Conservation (phyloP, 2,329 filamentous ascomycete species). For the Alternaria sp. region DNA sequence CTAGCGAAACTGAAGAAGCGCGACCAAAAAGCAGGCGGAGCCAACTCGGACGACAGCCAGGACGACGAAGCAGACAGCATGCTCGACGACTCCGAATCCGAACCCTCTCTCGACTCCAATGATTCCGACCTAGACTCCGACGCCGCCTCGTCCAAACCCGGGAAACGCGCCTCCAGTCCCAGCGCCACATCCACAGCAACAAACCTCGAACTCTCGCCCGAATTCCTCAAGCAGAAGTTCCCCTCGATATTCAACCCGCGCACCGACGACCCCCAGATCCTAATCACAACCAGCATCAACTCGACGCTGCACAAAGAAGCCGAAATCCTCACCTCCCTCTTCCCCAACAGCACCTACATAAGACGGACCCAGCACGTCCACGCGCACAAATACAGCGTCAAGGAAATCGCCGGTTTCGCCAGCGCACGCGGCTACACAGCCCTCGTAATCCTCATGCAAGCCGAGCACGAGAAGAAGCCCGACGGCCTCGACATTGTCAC, state of each 20-base stretch:
- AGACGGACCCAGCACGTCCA: slow-evolving; percentile 83
- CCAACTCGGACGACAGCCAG: slow-evolving; percentile 21
- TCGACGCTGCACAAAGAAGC: slow-evolving; percentile 87
- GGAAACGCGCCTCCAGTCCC: slow-evolving; percentile 62
- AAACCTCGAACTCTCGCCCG: slow-evolving; percentile 65
- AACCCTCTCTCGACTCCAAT: slow-evolving; percentile 53
- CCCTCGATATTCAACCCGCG: slow-evolving; percentile 62
- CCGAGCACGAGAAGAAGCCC: slow-evolving; percentile 74
- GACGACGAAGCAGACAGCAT: slow-evolving; percentile 67
- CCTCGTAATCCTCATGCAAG: slow-evolving; percentile 85
- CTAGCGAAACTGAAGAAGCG: slow-evolving; percentile 42
- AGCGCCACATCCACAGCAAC: slow-evolving; percentile 61
- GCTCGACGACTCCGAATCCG: slow-evolving; percentile 62
- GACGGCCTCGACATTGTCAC: slow-evolving; percentile 84
- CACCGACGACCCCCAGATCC: slow-evolving; percentile 74
- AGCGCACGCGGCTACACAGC: slow-evolving; percentile 81
- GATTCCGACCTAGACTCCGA: slow-evolving; percentile 55
- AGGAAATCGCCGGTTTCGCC: slow-evolving; percentile 88
- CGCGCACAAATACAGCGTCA: slow-evolving; percentile 87
- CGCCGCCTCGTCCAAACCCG: slow-evolving; percentile 52
- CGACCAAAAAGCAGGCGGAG: slow-evolving; percentile 21
- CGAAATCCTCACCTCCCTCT: slow-evolving; percentile 76
- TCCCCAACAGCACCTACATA: slow-evolving; percentile 83
- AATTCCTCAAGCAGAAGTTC: slow-evolving; percentile 66
- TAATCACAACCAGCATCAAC: slow-evolving; percentile 90